Evolutionary conservation across 2,329 filamentous ascomycete genomes (phyloP).

Genomic region (Paecilomyces formosus): DNA sequence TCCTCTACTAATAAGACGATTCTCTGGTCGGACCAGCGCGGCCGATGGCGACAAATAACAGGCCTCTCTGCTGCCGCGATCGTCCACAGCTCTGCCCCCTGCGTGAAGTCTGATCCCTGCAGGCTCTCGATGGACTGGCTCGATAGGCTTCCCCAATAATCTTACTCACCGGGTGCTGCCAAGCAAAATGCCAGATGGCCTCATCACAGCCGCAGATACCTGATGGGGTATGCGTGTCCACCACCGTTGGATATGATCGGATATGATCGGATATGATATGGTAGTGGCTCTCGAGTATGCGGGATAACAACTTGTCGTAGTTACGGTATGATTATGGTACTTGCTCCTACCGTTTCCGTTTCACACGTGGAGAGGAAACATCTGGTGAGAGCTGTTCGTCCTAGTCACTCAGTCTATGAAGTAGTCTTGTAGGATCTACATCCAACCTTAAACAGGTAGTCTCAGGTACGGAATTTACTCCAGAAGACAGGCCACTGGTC

Average conservation of each 20-base stretch:
- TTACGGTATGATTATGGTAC: too few species aligned
- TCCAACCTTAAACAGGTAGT: too few species aligned
- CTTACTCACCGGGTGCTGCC: conserved; percentile 9
- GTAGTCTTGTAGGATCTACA: too few species aligned
- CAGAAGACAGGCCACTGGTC: too few species aligned
- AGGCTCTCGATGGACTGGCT: not conserved
- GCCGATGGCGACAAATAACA: not conserved
- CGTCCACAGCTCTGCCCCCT: not conserved
- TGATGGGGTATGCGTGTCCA: not conserved
- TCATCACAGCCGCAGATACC: conserved; percentile 5
- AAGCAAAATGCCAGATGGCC: conserved; percentile 31
- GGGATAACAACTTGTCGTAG: too few species aligned
- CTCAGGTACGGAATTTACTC: too few species aligned
- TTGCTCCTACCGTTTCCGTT: too few species aligned
- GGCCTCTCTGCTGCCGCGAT: not conserved
- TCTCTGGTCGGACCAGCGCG: not conserved
- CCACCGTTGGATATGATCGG: not conserved
- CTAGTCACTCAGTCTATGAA: too few species aligned
- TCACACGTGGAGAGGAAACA: too few species aligned
- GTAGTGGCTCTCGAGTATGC: not conserved
- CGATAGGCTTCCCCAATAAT: not conserved
- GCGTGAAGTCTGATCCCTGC: not conserved
- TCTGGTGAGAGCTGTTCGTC: too few species aligned
- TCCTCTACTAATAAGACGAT: too few species aligned
- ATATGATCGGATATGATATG: too few species aligned